Evolutionary conservation across 192 early-diverging fungal genomes (phyloP).

Genomic region (Phlyctochytrium bullatum): DNA sequence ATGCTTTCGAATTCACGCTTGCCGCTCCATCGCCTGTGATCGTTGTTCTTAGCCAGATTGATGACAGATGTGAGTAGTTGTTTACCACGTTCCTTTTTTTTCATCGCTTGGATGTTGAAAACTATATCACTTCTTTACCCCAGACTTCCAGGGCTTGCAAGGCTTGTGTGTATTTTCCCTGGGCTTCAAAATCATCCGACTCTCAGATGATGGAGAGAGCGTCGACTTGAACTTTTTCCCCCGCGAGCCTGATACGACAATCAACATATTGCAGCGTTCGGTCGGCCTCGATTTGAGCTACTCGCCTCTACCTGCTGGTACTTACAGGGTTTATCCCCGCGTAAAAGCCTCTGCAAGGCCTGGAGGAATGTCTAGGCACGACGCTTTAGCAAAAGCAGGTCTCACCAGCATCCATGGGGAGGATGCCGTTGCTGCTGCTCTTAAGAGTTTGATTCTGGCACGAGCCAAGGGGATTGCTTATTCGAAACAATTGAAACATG

Average conservation of each 20-base stretch:
- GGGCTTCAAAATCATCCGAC: too few relatives aligned
- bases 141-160: neutral
- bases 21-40: neutral
- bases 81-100: slow-evolving; percentile 17
- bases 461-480: neutral
- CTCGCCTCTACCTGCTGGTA: slow-evolving; percentile 3
- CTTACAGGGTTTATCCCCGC: slow-evolving; percentile 5
- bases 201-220: too few relatives aligned
- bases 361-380: neutral
- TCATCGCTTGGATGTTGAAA: slow-evolving; percentile 6
- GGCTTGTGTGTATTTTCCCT: neutral
- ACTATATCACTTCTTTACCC: neutral
- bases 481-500: neutral
- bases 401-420: neutral
- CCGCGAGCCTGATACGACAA: neutral
- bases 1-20: slow-evolving; percentile 18
- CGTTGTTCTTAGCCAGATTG: slow-evolving; percentile 27
- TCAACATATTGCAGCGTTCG: neutral
- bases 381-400: neutral
- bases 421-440: neutral
- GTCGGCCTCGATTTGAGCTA: slow-evolving; percentile 1
- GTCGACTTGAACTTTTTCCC: neutral
- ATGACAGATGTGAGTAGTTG: slow-evolving; percentile 26
- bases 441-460: neutral
- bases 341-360: neutral